Evolutionary conservation across 2,329 filamentous ascomycete species (phyloP).

Genomic region (Sodiomyces alkalinus): DNA sequence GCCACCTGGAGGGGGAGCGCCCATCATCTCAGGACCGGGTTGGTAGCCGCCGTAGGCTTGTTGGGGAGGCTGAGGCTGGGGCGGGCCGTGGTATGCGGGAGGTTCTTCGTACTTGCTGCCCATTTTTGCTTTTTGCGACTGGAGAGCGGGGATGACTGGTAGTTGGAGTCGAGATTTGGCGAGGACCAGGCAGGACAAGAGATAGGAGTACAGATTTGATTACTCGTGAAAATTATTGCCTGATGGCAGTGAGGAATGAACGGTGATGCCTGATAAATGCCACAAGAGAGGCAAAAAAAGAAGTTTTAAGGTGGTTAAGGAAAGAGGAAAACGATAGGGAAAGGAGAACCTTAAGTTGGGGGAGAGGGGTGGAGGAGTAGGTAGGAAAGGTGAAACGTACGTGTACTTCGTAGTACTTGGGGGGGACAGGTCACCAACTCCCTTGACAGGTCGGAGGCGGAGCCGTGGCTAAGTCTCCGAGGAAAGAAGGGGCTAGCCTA

Average conservation of each 20-base stretch:
- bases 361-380: too few relatives aligned
- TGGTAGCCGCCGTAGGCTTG: constrained; percentile 28
- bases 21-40: constrained; percentile 8
- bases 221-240: neutral
- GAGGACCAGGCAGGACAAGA: neutral
- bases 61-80: constrained; percentile 21
- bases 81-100: constrained; percentile 32
- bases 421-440: too few relatives aligned
- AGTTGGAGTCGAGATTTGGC: neutral
- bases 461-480: too few relatives aligned
- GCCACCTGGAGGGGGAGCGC: constrained; percentile 5
- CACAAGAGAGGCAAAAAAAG: too few relatives aligned
- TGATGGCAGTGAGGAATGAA: neutral
- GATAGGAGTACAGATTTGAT: neutral
- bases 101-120: constrained; percentile 32
- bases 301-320: too few relatives aligned
- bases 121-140: constrained; percentile 15
- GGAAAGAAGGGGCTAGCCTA: too few relatives aligned
- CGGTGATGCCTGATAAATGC: neutral
- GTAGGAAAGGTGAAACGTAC: too few relatives aligned
- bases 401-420: too few relatives aligned
- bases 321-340: too few relatives aligned
- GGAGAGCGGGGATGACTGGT: neutral
- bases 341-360: too few relatives aligned
- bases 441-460: too few relatives aligned